Evolutionary conservation across 169 alveolate genomes (phyloP), one percentile per base, ranked within the genome.

Genomic region (Theileria parva): DNA sequence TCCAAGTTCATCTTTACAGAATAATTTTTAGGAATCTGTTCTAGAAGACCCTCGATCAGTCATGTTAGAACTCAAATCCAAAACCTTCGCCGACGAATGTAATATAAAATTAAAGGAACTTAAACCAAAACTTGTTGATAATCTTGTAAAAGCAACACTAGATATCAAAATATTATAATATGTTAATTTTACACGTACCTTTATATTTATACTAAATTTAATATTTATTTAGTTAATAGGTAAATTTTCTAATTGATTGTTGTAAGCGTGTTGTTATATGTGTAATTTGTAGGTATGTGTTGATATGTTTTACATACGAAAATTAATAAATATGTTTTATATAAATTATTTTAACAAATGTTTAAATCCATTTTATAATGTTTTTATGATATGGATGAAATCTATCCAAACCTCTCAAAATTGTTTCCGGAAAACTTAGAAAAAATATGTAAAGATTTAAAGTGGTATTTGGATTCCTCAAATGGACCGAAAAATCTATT

Each of bases 61-160:
- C 37, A 60, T 73, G 30, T 65, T 83, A 7, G 89, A 83, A 39
- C 57, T 61, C n/a, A 68, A 53, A 69, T 53, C 86, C 32, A 61
- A 83, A 69, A 60, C 79, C 11, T 61, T 30, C 4, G 77, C 77
- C 61, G 80, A 44, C 66, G 79, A 83, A 15, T 32, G 66, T 48
- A 77, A 83, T 27, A 76, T 68, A 65, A 32, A 67, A 17, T 48
- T 83, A 23, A 67, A 68, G 78, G 64, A 27, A 60, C 53, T 64
- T 51, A 83, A 83, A 77, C 79, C 72, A 51, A 77, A 50, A 53
- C 76, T 83, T 19, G 89, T 83, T 19, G 80, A 83, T 64, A 30
- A 83, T 25, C 77, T 83, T 23, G 89, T 77, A 15, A 76, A 73
- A 2, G 85, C 89, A 7, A 77, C 86, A 17, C 17, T 83, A 2